Evolutionary conservation across 164 flowering plant genomes (phyloP).

Genomic region (Chimonanthus praecox): DNA sequence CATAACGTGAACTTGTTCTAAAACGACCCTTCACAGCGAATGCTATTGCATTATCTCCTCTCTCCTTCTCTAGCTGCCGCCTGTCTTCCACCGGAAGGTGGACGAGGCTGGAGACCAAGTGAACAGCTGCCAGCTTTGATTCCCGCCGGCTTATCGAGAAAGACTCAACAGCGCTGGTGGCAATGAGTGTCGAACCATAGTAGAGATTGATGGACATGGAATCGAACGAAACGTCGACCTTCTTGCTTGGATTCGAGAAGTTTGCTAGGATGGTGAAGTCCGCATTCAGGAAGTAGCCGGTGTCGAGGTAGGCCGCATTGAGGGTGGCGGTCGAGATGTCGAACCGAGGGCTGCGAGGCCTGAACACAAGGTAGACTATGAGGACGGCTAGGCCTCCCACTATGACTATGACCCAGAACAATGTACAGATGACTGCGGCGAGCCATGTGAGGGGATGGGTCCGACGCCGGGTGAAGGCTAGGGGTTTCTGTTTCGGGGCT

Average conservation of each 20-base stretch:
- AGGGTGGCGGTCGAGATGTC: constrained; percentile 49
- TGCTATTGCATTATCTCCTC: constrained; percentile 19
- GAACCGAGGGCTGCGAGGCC: constrained; percentile 54
- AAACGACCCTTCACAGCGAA: constrained; percentile 43
- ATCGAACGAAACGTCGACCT: constrained; percentile 53
- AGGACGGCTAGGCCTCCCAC: constrained; percentile 59
- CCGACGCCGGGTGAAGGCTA: background rate
- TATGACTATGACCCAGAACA: constrained; percentile 50
- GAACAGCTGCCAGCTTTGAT: constrained; percentile 30
- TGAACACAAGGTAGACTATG: constrained; percentile 58
- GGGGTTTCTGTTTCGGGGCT: background rate
- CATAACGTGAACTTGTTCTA: constrained; percentile 44
- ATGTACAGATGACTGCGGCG: constrained; percentile 41
- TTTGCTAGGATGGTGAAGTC: constrained; percentile 57
- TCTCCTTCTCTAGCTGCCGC: constrained; percentile 28
- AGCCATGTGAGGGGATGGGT: constrained; percentile 49
- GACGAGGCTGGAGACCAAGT: constrained; percentile 61
- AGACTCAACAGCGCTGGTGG: constrained; percentile 44
- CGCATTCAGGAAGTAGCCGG: constrained; percentile 62
- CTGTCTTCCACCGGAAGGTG: constrained; percentile 27
- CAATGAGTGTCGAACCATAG: constrained; percentile 38
- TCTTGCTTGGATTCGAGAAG: constrained; percentile 72
- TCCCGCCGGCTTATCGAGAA: constrained; percentile 30
- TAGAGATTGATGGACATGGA: constrained; percentile 42
- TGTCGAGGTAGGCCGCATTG: constrained; percentile 74